Percentiles rank a stretch among this genome's conserved stretches.
Evolutionary conservation across 352 stramenopile genomes (phyloP).

Genomic region (Phytophthora aleatoria): DNA sequence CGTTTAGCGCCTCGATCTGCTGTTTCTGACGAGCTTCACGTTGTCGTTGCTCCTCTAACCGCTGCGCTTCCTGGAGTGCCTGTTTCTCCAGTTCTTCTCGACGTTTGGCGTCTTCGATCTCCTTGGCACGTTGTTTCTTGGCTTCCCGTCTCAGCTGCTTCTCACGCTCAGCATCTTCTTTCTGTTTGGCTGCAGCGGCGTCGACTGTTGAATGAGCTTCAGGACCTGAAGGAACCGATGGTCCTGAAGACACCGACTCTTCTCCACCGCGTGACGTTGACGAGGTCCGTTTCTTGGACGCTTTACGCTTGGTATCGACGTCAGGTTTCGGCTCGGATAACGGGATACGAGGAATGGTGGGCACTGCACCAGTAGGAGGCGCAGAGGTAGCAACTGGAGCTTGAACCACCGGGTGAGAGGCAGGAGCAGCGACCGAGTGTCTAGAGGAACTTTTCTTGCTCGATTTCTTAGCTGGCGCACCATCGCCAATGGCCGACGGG

Average conservation of each 20-base stretch:
- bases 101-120: conserved; percentile 54
- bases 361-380: conserved; percentile 24
- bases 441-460: conserved; percentile 44
- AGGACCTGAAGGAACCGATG: conserved; percentile 13
- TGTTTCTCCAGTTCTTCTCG: conserved; percentile 56
- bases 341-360: conserved; percentile 46
- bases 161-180: conserved; percentile 45
- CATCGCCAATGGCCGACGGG: conserved; percentile 10
- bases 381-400: conserved; percentile 9
- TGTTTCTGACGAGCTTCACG: conserved; percentile 56
- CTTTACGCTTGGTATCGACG: conserved; percentile 30
- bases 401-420: conserved; percentile 15
- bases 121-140: conserved; percentile 57
- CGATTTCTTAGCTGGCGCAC: conserved; percentile 25
- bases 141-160: conserved; percentile 49
- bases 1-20: conserved; percentile 60
- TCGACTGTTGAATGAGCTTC: conserved; percentile 12
- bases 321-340: conserved; percentile 54
- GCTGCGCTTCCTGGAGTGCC: conserved; percentile 49
- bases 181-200: conserved; percentile 36
- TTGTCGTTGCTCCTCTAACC: conserved; percentile 48
- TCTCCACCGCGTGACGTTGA: conserved; percentile 18
- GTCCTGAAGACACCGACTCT: conserved; percentile 13
- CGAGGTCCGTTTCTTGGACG: conserved; percentile 57
- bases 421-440: conserved; percentile 14